Evolutionary conservation across 2,329 filamentous ascomycete genomes (phyloP).

Genomic region (Niveomyces coronatus): DNA sequence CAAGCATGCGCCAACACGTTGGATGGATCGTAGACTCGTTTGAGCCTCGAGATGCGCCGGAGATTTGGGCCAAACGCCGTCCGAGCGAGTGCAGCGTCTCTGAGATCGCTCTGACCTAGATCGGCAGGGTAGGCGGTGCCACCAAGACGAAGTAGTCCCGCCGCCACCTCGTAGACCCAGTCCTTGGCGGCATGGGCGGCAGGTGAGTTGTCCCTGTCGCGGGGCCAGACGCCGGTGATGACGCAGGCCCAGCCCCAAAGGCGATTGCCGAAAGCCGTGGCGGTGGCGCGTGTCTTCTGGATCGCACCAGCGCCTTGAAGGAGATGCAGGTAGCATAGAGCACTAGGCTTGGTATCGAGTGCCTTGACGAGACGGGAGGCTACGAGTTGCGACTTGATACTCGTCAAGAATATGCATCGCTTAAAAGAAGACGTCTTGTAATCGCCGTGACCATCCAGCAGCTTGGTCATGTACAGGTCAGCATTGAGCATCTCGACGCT

Average conservation of each 20-base stretch:
- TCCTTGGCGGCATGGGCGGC: constrained; percentile 25
- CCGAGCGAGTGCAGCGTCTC: constrained; percentile 40
- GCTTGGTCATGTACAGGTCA: constrained; percentile 49
- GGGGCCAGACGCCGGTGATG: constrained; percentile 50
- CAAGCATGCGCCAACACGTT: constrained; percentile 45
- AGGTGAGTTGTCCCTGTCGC: constrained; percentile 35
- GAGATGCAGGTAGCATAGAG: constrained; percentile 51
- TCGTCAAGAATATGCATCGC: constrained; percentile 48
- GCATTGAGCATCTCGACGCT: constrained; percentile 42
- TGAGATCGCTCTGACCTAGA: constrained; percentile 50
- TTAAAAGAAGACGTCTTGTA: constrained; percentile 56
- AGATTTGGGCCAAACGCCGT: constrained; percentile 48
- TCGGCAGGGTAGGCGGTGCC: constrained; percentile 48
- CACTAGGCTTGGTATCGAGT: constrained; percentile 36
- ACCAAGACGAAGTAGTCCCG: constrained; percentile 37
- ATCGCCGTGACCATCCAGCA: constrained; percentile 48
- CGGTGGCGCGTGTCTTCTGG: constrained; percentile 30
- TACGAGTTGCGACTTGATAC: constrained; percentile 28
- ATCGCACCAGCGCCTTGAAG: constrained; percentile 48
- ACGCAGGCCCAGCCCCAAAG: constrained; percentile 56
- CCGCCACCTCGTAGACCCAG: constrained; percentile 48
- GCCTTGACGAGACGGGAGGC: constrained; percentile 31
- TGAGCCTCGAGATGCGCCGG: constrained; percentile 39
- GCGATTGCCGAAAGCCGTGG: constrained; percentile 51
- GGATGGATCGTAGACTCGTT: constrained; percentile 35